phyloP scores from a whole-genome alignment of 306 rosid species.

The Quillaja saponaria region DNA sequence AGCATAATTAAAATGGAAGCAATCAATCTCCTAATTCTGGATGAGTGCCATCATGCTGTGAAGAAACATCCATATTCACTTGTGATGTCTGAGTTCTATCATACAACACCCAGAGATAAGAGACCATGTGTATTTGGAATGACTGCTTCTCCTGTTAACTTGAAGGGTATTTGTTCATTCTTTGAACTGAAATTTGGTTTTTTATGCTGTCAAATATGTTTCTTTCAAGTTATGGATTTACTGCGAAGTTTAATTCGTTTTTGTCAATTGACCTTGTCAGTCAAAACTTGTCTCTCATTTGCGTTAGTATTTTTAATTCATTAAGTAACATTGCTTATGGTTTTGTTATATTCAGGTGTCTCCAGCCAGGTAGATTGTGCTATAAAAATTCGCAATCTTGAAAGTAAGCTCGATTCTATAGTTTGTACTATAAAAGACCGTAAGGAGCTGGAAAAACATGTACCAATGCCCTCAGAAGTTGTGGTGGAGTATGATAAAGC shows the following conservation, averaged over 20 bases:
- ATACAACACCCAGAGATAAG: constrained; percentile 81
- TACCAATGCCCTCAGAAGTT: constrained; percentile 93
- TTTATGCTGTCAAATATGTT: constrained; percentile 4
- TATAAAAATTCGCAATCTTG: constrained; percentile 96
- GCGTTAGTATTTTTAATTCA: constrained; percentile 9
- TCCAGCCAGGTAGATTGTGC: constrained; percentile 98
- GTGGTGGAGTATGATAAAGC: constrained; percentile 96
- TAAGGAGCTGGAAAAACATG: constrained; percentile 95
- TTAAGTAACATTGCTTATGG: constrained; percentile 11
- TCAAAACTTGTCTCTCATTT: no score
- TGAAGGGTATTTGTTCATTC: constrained; percentile 61
- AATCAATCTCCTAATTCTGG: constrained; percentile 84
- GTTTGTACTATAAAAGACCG: constrained; percentile 98
- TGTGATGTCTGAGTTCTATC: constrained; percentile 99
- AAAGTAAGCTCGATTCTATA: constrained; percentile 92
- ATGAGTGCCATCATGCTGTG: constrained; percentile 98
- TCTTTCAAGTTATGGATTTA: constrained; percentile 20
- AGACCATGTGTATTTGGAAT: constrained; percentile 95
- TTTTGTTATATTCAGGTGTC: constrained; percentile 74
- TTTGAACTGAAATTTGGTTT: constrained; percentile 27
- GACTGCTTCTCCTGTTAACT: constrained; percentile 99
- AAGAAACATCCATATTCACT: constrained; percentile 97
- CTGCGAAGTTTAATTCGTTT: constrained; percentile 16
- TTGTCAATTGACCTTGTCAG: constrained; percentile 13
- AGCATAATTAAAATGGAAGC: constrained; percentile 94